Evolutionary conservation across 2,329 filamentous ascomycete genomes (phyloP).

Genomic region (Microthyrium microscopicum): DNA sequence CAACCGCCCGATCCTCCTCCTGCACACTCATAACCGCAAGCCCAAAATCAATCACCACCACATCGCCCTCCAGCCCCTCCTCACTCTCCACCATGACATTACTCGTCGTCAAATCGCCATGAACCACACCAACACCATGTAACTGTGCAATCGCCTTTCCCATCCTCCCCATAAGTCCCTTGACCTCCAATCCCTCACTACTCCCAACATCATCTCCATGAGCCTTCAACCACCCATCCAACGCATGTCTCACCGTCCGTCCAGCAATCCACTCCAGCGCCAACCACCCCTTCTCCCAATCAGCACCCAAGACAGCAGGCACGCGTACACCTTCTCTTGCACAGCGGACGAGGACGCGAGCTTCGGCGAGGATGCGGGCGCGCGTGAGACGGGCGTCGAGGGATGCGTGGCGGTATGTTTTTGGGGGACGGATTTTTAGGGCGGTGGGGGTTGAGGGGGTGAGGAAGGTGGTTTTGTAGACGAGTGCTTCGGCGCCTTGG

Average conservation of each 20-base stretch:
- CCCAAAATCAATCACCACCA: conserved; percentile 90
- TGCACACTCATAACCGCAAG: conserved; percentile 64
- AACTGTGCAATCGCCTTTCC: conserved; percentile 56
- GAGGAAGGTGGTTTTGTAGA: conserved; percentile 78
- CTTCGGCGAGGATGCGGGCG: conserved; percentile 76
- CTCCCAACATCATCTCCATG: conserved; percentile 12
- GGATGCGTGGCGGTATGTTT: conserved; percentile 78
- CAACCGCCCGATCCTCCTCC: conserved; percentile 89
- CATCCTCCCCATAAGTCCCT: conserved; percentile 49
- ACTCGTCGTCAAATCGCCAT: conserved; percentile 92
- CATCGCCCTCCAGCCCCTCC: conserved; percentile 43
- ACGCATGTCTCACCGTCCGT: conserved; percentile 46
- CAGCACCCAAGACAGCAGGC: conserved; percentile 59
- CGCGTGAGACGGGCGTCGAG: conserved; percentile 79
- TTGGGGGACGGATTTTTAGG: conserved; percentile 80
- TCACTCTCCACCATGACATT: conserved; percentile 64
- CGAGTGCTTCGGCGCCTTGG: conserved; percentile 88
- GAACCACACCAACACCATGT: conserved; percentile 73
- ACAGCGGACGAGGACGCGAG: conserved; percentile 66
- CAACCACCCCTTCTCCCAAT: conserved; percentile 48
- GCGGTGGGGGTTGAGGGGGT: conserved; percentile 50
- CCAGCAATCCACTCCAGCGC: conserved; percentile 35
- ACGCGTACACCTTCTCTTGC: conserved; percentile 64
- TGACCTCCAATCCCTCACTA: conserved; percentile 14
- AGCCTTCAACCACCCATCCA: conserved; percentile 47